A percentile compares a stretch with the other conserved stretches of the same genome.
phyloP scores from a whole-genome alignment of 169 alveolate genomes.

The Eimeria sp. region DNA sequence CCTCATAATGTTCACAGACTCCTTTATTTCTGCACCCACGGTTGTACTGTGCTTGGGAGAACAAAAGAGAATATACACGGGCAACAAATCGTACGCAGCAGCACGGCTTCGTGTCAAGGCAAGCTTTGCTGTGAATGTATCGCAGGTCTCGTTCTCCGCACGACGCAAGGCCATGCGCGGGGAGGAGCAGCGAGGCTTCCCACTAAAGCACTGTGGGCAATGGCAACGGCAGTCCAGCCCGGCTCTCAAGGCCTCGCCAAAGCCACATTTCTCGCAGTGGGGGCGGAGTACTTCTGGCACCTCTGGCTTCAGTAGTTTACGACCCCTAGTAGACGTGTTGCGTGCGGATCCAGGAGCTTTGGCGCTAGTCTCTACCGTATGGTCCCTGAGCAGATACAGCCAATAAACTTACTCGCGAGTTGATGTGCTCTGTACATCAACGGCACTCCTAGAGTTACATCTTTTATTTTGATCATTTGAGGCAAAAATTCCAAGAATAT shows the following conservation, averaged over 20 bases:
- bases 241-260: slow-evolving; percentile 68
- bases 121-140: slow-evolving; percentile 44
- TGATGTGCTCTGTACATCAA: not conserved
- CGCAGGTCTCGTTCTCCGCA: slow-evolving; percentile 54
- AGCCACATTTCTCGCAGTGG: slow-evolving; percentile 73
- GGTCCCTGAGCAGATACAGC: slow-evolving; percentile 18
- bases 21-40: not conserved
- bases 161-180: slow-evolving; percentile 79
- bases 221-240: slow-evolving; percentile 79
- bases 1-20: not conserved
- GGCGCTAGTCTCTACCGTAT: not conserved
- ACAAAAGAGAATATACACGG: not conserved
- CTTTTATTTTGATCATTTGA: not conserved
- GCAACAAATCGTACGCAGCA: slow-evolving; percentile 20
- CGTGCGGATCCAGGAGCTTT: not conserved
- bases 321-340: slow-evolving; percentile 24
- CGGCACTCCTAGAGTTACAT: not conserved
- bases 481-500: not conserved
- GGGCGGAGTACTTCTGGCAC: slow-evolving; percentile 73
- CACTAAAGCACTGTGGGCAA: slow-evolving; percentile 64
- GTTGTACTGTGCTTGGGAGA: not conserved
- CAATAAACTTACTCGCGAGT: not conserved
- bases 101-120: slow-evolving; percentile 74
- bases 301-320: slow-evolving; percentile 39
- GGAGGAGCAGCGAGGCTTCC: slow-evolving; percentile 77